These are phyloP conservation scores for Rhizopus sp. DNA, from an alignment of 371 early-diverging fungal genomes.

Conservation along the genomic window DNA sequence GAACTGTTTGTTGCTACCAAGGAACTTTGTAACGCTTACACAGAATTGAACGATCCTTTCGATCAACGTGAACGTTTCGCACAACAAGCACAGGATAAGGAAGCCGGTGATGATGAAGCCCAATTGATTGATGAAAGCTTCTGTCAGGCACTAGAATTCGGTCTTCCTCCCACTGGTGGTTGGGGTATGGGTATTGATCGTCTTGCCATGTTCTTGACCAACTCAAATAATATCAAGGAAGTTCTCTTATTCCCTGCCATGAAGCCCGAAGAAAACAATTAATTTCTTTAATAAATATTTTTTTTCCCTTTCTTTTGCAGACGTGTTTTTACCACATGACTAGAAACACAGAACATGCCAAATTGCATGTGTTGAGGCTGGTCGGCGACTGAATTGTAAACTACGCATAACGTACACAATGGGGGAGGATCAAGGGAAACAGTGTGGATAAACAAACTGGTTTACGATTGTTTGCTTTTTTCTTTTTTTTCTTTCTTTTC, in stretches of 20 bases:
- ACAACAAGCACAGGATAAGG: constrained; percentile 97
- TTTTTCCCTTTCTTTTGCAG: neutral
- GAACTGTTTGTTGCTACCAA: constrained; percentile 99
- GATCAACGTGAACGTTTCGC: constrained; percentile 98
- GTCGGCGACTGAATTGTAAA: too few relatives aligned
- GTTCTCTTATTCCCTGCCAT: constrained; percentile 83
- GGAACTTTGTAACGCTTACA: constrained; percentile 99
- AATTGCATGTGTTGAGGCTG: too few relatives aligned
- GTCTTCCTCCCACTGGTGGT: constrained; percentile 98
- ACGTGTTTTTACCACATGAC: too few relatives aligned
- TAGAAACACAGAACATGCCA: too few relatives aligned
- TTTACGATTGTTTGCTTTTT: too few relatives aligned
- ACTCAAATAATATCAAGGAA: constrained; percentile 94
- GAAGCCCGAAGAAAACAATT: constrained; percentile 72
- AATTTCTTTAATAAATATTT: constrained; percentile 7
- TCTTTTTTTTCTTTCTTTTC: too few relatives aligned
- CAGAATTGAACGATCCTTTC: constrained; percentile 98
- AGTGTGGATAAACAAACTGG: too few relatives aligned
- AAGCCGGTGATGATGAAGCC: constrained; percentile 99
- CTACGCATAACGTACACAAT: too few relatives aligned
- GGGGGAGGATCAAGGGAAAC: too few relatives aligned
- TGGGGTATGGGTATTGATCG: constrained; percentile 99
- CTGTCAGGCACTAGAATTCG: constrained; percentile 97
- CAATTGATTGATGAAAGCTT: constrained; percentile 99
- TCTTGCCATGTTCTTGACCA: constrained; percentile 98